Evolutionary conservation across 1,284 basidiomycete genomes (phyloP).

Genomic region (Ceratobasidium theobromae): DNA sequence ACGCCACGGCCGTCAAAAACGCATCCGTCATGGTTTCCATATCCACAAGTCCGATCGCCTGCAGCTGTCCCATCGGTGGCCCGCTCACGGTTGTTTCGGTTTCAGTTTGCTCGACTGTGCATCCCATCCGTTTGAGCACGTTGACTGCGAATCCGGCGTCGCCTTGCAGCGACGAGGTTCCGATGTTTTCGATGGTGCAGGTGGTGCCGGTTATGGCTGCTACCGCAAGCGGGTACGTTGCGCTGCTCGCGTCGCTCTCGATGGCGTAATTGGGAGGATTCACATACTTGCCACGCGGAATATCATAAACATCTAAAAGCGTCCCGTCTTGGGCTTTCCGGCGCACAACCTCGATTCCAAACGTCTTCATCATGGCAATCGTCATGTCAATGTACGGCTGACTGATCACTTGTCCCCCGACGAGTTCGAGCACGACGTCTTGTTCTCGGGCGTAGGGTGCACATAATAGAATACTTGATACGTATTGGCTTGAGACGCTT

Average conservation of each 20-base stretch:
- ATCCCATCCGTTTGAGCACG: constrained; percentile 95
- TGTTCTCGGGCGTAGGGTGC: constrained; percentile 88
- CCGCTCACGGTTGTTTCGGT: constrained; percentile 92
- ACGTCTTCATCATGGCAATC: constrained; percentile 95
- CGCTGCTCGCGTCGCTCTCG: constrained; percentile 94
- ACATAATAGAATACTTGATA: constrained; percentile 93
- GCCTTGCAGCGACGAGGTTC: constrained; percentile 87
- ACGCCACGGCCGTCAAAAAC: constrained; percentile 90
- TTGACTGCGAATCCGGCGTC: constrained; percentile 94
- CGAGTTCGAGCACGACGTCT: constrained; percentile 79
- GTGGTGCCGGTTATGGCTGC: constrained; percentile 95
- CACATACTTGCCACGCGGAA: constrained; percentile 76
- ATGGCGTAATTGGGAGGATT: constrained; percentile 86
- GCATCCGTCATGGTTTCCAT: constrained; percentile 99
- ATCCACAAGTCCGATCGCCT: constrained; percentile 85
- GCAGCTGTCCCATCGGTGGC: constrained; percentile 77
- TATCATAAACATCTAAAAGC: constrained; percentile 79
- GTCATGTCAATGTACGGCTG: constrained; percentile 99
- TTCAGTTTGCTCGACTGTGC: constrained; percentile 83
- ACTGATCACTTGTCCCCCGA: constrained; percentile 92
- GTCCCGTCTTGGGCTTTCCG: constrained; percentile 65
- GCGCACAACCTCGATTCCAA: constrained; percentile 80
- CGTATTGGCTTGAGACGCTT: constrained; percentile 96
- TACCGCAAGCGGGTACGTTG: constrained; percentile 95
- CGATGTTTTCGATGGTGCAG: constrained; percentile 93